Evolutionary conservation across 257 asterid genomes (phyloP).

Genomic region (Nicotiana benthamiana): DNA sequence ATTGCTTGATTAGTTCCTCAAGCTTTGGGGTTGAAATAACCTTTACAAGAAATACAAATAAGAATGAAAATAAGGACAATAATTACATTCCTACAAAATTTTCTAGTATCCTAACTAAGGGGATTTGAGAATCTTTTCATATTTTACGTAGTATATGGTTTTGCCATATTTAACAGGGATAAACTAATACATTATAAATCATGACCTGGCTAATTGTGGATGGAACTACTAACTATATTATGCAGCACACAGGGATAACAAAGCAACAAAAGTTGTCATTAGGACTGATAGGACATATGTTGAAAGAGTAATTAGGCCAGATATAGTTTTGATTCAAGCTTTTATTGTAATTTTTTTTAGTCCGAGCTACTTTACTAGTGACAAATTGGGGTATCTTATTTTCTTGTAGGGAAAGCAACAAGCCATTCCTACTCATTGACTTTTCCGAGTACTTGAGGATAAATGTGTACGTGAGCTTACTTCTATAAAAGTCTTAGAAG

Average conservation of each 20-base stretch:
- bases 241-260: background rate
- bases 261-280: background rate
- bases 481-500: background rate
- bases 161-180: background rate
- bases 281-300: background rate
- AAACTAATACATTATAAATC: background rate
- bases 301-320: background rate
- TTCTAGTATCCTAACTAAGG: background rate
- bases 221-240: background rate
- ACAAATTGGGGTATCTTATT: conserved; percentile 2
- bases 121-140: background rate
- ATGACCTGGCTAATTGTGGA: background rate
- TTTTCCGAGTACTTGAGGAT: conserved; percentile 63
- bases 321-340: background rate
- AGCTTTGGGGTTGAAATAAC: background rate
- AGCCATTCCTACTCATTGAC: conserved; percentile 82
- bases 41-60: background rate
- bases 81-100: background rate
- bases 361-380: background rate
- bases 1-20: background rate
- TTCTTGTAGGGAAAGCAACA: conserved; percentile 48
- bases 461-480: conserved; percentile 52
- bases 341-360: background rate
- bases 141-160: background rate
- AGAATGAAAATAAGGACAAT: background rate